These are phyloP conservation scores for sorghum (Sorghum bicolor) DNA, from an alignment of 176 grass and related monocot genomes.

Conservation along the genomic window Sorghum_bicolor_NCBIv3 NC_012874.2:68409501-68410000, in stretches of 20 bases:
- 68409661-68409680: background rate
- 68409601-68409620: background rate
- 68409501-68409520: background rate
- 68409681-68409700: slow-evolving; percentile 11
- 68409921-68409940: slow-evolving; percentile 11
- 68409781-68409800: background rate
- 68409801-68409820: background rate
- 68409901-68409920: slow-evolving; percentile 42
- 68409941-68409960: slow-evolving; percentile 98
- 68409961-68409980: slow-evolving; percentile 73
- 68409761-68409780: background rate
- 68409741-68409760: background rate
- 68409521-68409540: background rate
- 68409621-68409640: background rate
- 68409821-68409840: background rate
- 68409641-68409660: background rate
- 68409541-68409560: background rate
- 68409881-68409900: slow-evolving; percentile 59
- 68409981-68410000: slow-evolving; percentile 73
- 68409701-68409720: background rate
- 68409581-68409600: background rate
- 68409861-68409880: slow-evolving; percentile 16
- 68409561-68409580: background rate
- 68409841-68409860: slow-evolving; percentile 3
- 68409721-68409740: background rate